phyloP scores from a whole-genome alignment of 2,329 filamentous ascomycete species.

The Blastomyces parvus region DNA sequence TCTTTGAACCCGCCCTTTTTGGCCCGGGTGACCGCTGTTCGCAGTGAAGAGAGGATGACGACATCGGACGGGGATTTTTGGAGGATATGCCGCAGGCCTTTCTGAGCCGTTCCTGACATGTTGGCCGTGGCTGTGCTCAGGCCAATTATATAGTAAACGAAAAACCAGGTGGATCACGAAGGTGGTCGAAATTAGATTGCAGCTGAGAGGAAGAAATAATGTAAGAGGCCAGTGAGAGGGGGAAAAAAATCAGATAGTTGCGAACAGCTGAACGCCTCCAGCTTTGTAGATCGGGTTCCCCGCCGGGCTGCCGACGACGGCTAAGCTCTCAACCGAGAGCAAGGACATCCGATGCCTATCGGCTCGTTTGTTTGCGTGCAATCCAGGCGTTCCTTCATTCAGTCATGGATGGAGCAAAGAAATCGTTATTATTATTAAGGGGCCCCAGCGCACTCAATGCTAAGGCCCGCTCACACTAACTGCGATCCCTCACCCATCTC shows the following conservation, averaged over 20 bases:
- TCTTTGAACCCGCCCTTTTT: constrained; percentile 78
- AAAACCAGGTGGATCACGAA: neutral
- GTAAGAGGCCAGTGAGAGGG: neutral
- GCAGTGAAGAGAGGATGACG: constrained; percentile 81
- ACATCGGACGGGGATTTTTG: constrained; percentile 70
- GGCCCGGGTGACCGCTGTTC: constrained; percentile 74
- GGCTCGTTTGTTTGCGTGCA: neutral
- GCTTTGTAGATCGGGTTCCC: neutral
- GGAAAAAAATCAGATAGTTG: neutral
- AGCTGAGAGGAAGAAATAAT: neutral
- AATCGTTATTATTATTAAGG: neutral
- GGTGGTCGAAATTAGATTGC: neutral
- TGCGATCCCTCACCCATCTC: neutral
- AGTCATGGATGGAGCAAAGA: neutral
- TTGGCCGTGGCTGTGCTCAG: constrained; percentile 14
- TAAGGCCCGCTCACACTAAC: neutral
- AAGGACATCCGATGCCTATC: neutral
- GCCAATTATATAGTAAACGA: constrained; percentile 5
- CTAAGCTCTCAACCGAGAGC: neutral
- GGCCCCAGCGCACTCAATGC: neutral
- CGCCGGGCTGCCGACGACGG: neutral
- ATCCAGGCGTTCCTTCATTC: too few relatives aligned
- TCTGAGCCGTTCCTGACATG: constrained; percentile 44
- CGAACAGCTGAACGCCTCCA: neutral
- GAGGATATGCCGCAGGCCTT: constrained; percentile 66